Evolutionary conservation across 2,329 filamentous ascomycete genomes (phyloP), one percentile per base, ranked within the genome.

Genomic region (Scedosporium apiospermum): DNA sequence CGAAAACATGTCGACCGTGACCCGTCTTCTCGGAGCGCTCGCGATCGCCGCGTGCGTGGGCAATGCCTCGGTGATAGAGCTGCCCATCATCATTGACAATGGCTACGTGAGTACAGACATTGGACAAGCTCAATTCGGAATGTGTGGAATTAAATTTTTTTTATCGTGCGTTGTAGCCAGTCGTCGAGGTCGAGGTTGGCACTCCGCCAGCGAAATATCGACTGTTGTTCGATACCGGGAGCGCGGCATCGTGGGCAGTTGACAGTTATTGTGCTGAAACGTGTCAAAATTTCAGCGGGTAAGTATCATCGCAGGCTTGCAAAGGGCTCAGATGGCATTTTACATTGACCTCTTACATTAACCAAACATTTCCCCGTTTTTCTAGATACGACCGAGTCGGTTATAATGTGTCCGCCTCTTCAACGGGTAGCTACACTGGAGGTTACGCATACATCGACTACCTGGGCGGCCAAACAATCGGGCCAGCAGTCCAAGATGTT

Each of bases 211-310:
- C 69, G 57, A 65, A 62, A 0, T 69, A 70, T 62, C 64, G 66
- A 1, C 67, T 76, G 4, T 63, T 68, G 10, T 75, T 74, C 63
- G 73, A 75, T 64, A 75, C 72, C 0, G 73, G 74, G 23, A 74
- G 71, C 61, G 62, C 73, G 1, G 71, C 73, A 0, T 61, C 73
- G 0, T 76, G 74, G 73, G 67, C 74, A 4, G 63, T 72, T 42
- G 70, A 72, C 34, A 58, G 23, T 18, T 62, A 60, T 12, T 74
- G 69, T 64, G 67, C 68, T 4, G 63, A 66, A 2, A 65, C 63
- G 1, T 75, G 74, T 57, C 3, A 57, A 3, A 71, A 74, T 42
- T 55, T 38, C 51, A 67, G 64, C 61, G 66, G 68, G 62, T 69
- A 49, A 62, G 67, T 59, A 9, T 26, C 4, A 26, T 3, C 6